Conservation (phyloP, 2,329 filamentous ascomycete genomes). For the Fusarium sp. region DNA sequence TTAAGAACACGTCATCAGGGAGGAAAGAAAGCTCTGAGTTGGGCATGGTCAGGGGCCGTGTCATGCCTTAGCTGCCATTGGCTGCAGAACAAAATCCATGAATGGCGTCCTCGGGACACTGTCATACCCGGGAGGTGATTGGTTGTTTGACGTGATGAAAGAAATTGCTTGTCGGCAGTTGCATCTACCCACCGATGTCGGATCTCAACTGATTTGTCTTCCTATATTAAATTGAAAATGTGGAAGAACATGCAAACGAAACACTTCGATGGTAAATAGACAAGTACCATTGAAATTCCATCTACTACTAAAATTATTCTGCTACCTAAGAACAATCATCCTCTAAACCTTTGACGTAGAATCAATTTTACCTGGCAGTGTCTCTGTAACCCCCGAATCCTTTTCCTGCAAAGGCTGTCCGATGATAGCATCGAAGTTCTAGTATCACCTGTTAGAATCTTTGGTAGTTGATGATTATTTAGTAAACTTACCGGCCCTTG, state of each 20-base stretch:
- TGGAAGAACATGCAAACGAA: no score
- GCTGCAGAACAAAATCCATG: fast-evolving
- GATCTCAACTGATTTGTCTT: no score
- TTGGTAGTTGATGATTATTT: fast-evolving
- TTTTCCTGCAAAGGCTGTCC: neutral
- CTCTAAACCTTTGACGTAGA: neutral
- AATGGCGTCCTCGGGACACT: neutral
- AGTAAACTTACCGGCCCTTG: slow-evolving; percentile 7
- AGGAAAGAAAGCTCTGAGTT: neutral
- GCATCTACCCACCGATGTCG: no score
- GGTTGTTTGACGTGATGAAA: neutral
- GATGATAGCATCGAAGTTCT: slow-evolving; percentile 14
- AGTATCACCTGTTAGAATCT: neutral
- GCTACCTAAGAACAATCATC: neutral
- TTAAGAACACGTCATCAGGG: neutral
- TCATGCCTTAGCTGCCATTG: neutral
- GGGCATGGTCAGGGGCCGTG: neutral
- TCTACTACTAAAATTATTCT: no score
- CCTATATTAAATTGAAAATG: no score
- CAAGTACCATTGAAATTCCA: no score
- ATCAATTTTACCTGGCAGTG: neutral
- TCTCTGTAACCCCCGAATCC: neutral
- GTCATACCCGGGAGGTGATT: neutral
- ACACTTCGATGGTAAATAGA: no score
- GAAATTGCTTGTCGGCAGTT: neutral